A percentile compares a stretch with the other conserved stretches of the same genome.
Conservation (phyloP, 1,284 basidiomycete genomes). For the Earliella scabrosa region DNA sequence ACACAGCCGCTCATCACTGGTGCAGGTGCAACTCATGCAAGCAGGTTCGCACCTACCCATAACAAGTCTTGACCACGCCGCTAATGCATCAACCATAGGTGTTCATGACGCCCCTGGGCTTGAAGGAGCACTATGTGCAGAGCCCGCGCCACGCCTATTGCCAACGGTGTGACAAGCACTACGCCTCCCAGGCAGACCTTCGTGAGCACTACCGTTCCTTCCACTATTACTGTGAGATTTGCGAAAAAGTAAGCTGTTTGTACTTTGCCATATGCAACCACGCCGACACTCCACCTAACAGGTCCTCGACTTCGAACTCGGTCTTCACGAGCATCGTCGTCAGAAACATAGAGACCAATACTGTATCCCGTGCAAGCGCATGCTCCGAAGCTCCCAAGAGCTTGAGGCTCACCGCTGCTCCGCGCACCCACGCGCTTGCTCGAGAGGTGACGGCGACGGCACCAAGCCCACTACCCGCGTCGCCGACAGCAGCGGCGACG, state of each 20-base stretch:
- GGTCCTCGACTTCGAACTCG: conserved; percentile 40
- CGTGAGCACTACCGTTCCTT: conserved; percentile 20
- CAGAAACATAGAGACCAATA: conserved; percentile 49
- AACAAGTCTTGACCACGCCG: neutral
- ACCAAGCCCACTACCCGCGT: no score
- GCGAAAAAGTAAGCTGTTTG: conserved; percentile 35
- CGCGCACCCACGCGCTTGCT: no score
- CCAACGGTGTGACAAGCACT: conserved; percentile 44
- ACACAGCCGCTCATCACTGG: neutral
- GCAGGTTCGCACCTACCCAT: neutral
- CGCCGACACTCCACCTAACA: neutral
- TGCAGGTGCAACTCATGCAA: neutral
- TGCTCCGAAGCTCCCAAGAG: conserved; percentile 39
- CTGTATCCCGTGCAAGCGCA: conserved; percentile 47
- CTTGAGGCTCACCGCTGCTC: conserved; percentile 28
- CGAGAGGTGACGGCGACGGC: no score
- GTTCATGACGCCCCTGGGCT: neutral
- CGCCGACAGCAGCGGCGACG: no score
- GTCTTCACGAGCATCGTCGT: conserved; percentile 50
- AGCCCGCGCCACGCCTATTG: conserved; percentile 47
- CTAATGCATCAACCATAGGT: neutral
- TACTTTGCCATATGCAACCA: neutral
- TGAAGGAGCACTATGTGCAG: conserved; percentile 42
- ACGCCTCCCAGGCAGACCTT: conserved; percentile 14
- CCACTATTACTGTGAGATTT: conserved; percentile 48